A percentile compares a stretch with the other conserved stretches of the same genome.
phyloP scores from a whole-genome alignment of 257 asterid genomes.

The Rehmannia glutinosa region DNA sequence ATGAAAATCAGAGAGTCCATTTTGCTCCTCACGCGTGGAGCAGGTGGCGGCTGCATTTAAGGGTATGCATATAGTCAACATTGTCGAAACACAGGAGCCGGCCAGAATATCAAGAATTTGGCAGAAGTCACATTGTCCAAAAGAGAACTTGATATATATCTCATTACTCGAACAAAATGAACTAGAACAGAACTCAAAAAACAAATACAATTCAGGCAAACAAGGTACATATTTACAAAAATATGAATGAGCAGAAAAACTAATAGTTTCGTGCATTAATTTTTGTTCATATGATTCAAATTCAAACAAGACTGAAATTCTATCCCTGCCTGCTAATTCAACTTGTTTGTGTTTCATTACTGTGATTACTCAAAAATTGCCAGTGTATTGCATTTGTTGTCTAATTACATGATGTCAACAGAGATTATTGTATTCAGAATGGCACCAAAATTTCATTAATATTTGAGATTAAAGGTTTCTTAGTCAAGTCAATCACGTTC shows the following conservation, averaged over 20 bases:
- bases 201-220: neutral
- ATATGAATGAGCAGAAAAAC: neutral
- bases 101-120: neutral
- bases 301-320: neutral
- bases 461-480: neutral
- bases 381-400: neutral
- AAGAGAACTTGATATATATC: neutral
- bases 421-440: too few species aligned
- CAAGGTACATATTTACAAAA: neutral
- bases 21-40: conserved; percentile 82
- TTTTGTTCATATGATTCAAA: neutral
- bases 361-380: too few species aligned
- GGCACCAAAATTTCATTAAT: too few species aligned
- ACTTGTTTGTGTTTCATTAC: too few species aligned
- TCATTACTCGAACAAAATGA: neutral
- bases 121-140: too few species aligned
- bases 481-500: neutral
- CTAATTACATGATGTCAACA: too few species aligned
- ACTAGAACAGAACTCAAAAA: neutral
- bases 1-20: conserved; percentile 76
- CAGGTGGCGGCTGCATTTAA: conserved; percentile 76
- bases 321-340: too few species aligned
- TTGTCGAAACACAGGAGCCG: neutral
- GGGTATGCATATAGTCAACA: neutral
- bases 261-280: neutral